Base-by-base conservation (phyloP, 768 basidiomycete genomes). In the Kwoniella mangroviensis region DNA sequence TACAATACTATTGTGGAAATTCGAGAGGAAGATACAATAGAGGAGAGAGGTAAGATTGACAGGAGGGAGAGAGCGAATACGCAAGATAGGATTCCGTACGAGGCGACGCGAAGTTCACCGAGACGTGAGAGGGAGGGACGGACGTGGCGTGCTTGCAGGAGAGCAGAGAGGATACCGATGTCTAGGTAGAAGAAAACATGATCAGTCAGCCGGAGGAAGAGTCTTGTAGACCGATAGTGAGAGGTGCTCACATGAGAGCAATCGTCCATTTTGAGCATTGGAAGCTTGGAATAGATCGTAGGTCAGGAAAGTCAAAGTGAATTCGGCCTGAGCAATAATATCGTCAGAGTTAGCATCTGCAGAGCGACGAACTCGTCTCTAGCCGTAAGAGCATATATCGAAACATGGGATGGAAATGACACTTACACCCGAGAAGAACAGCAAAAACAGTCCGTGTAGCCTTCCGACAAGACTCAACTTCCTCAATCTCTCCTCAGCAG, bases 131-230 rank as follows among this genome's bases (percentile, higher is more conserved):
- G 89, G 0, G 89, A 86, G 11, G 92, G 89, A 11, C 96, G 91
- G 54, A 96, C 94, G 83, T 98, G 97, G 69, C 94, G 93, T 34
- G 95, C 96, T 85, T 98, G 95, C 0, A 98, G 86, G 0, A 94
- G 83, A 2, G 94, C 92, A 71, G 92, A 93, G 67, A 98, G 85
- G 76, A 99, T 87, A 22, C 96, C 96, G 74, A 98, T 96, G 49
- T 90, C 91, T 42, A 86, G 6, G n/a, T 17, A 19, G 26, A 22
- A 26, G 45, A 49, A 17, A 58, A 34, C 17, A 58, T 24, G 12
- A 58, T 19, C 26, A 28, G 28, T 34, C 7, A 34, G 17, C 12
- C 10, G 4, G 19, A 49, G 45, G 45, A 19, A 19, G 19, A 13
- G 45, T 4, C 11, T 17, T 10, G 45, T 15, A 19, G 45, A 49